Base-by-base conservation (phyloP, 2,329 filamentous ascomycete species). In the Phaeosphaeriaceae sp. region DNA sequence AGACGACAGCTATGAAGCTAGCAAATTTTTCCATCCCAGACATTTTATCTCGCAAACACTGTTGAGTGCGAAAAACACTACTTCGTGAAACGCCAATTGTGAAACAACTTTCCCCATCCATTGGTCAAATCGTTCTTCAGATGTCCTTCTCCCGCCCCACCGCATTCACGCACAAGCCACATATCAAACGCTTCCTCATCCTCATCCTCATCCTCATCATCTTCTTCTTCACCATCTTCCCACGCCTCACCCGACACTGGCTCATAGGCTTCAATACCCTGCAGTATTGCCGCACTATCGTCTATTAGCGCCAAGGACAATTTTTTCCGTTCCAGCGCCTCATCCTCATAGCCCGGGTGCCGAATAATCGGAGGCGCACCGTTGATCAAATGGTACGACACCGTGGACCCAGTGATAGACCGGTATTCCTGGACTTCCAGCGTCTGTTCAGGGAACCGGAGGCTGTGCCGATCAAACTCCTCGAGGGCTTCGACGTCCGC, bases 281-380 rank as follows among this genome's bases (percentile, higher is more conserved):
- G 48, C 33, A 51, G 58, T 6, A 37, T 20, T 5, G 46, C 61
- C 38, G 63, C 51, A 46, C 51, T 57, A 36, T 66, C 62, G 46
- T 64, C 59, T 35, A 63, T 2, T 4, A 60, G 6, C n/a, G 40
- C 38, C 18, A 52, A 46, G 15, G 36, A 47, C 13, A 51, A 51
- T 0, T 36, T 9, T 16, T 32, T 16, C 0, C 42, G 17, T 9
- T 21, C 1, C 57, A 64, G 43, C 1, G 42, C 42, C 6, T 42
- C 42, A 16, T 66, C 62, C 0, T 30, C 47, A 5, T 52, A 51
- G 1, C 56, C 61, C 2, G 33, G n/a, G 15, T 51, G 37, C 12
- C 61, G 41, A 12, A 32, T 6, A 0, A 64, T 43, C 2, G 54
- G 57, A 15, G 59, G 59, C 23, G 54, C 51, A 15, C 54, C 61